These are phyloP conservation scores for Laguncularia racemosa DNA, from an alignment of 345 rosid species.

Conservation along the genomic window DNA sequence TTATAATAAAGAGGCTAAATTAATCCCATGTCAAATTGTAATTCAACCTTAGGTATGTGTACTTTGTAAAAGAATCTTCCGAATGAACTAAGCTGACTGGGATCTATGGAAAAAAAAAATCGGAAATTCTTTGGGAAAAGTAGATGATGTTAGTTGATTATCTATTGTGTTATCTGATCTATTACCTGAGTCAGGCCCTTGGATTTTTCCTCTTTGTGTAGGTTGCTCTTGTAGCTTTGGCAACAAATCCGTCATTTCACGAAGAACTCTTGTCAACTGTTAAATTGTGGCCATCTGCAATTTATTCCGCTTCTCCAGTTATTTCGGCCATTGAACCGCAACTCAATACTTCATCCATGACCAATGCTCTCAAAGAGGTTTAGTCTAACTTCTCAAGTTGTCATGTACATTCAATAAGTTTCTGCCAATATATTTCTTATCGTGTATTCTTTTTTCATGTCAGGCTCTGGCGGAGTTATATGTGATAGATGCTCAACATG, in stretches of 20 bases:
- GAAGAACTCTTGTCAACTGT: slow-evolving; percentile 82
- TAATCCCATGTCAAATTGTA: too few relatives aligned
- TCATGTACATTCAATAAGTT: slow-evolving; percentile 16
- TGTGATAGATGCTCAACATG: slow-evolving; percentile 77
- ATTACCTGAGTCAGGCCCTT: too few relatives aligned
- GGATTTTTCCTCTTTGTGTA: slow-evolving; percentile 20
- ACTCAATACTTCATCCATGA: slow-evolving; percentile 89
- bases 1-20: too few relatives aligned
- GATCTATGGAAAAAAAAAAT: too few relatives aligned
- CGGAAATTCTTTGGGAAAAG: too few relatives aligned
- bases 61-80: too few relatives aligned
- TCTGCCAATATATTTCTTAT: slow-evolving; percentile 9
- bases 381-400: too few relatives aligned
- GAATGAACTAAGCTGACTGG: too few relatives aligned
- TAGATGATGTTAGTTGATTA: too few relatives aligned
- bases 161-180: too few relatives aligned
- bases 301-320: slow-evolving; percentile 83
- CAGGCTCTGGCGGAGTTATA: slow-evolving; percentile 93
- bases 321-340: slow-evolving; percentile 98
- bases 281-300: slow-evolving; percentile 81
- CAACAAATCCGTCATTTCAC: slow-evolving; percentile 82
- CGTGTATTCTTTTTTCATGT: slow-evolving; percentile 12
- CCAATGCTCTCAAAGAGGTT: slow-evolving; percentile 94
- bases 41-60: too few relatives aligned
- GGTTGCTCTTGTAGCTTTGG: slow-evolving; percentile 98